A percentile compares a stretch with the other conserved stretches of the same genome.
Evolutionary conservation across 352 stramenopile species (phyloP).

Genomic region (Phytophthora megakarya): DNA sequence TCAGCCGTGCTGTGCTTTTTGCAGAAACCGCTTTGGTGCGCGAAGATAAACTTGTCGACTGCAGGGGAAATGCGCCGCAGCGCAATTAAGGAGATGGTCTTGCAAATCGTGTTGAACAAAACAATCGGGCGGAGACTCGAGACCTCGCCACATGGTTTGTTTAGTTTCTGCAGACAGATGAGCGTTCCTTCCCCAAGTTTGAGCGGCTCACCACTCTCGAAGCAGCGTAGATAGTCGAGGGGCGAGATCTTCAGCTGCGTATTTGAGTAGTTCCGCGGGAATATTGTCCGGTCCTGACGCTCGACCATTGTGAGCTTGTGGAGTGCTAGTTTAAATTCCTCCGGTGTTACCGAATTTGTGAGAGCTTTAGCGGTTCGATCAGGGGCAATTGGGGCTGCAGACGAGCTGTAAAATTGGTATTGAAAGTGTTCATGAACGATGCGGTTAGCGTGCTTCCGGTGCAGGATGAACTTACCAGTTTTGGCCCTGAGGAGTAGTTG

Average conservation of each 20-base stretch:
- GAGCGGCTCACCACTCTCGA: not conserved
- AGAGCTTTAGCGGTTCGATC: not conserved
- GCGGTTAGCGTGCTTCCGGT: too few relatives aligned
- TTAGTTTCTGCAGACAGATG: conserved; percentile 1
- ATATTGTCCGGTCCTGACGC: not conserved
- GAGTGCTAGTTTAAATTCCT: not conserved
- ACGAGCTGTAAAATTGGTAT: too few relatives aligned
- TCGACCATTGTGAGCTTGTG: not conserved
- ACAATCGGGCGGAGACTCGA: conserved; percentile 12
- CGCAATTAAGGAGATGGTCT: conserved; percentile 2
- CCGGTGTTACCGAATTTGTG: not conserved
- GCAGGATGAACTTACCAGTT: too few relatives aligned
- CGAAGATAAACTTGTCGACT: not conserved
- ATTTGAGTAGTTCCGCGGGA: conserved; percentile 11
- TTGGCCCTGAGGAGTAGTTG: not conserved
- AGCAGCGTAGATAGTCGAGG: not conserved
- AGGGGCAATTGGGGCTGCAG: too few relatives aligned
- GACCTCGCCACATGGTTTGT: not conserved
- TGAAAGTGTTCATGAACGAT: too few relatives aligned
- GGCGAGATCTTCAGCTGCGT: not conserved
- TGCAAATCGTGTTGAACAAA: conserved; percentile 5
- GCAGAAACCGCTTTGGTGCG: not conserved
- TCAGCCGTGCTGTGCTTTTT: conserved; percentile 1
- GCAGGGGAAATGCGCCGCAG: not conserved
- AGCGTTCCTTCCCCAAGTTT: not conserved